Conservation (phyloP, 192 early-diverging fungal genomes). For the Backusella tarrabulga region DNA sequence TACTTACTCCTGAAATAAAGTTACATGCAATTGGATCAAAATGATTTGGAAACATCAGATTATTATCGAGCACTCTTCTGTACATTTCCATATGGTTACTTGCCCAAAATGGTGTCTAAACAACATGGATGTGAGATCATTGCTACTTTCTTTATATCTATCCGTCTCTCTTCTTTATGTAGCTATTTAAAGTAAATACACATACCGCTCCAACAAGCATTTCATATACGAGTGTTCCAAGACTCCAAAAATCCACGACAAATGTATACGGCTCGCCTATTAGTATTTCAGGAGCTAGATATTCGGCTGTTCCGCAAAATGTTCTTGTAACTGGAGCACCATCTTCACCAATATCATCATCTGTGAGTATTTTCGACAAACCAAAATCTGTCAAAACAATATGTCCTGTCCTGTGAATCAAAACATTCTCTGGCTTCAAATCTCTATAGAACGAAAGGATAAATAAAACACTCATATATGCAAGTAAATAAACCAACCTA, state of each 20-base stretch:
- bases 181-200: background rate
- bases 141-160: background rate
- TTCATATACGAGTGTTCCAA: constrained; percentile 78
- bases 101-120: constrained; percentile 59
- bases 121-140: background rate
- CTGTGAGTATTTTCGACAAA: constrained; percentile 56
- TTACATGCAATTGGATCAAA: constrained; percentile 41
- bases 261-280: constrained; percentile 70
- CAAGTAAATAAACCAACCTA: constrained; percentile 12
- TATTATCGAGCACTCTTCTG: constrained; percentile 51
- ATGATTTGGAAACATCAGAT: constrained; percentile 44
- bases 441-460: constrained; percentile 38
- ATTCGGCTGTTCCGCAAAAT: constrained; percentile 88
- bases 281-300: constrained; percentile 86
- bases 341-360: constrained; percentile 36
- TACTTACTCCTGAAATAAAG: constrained; percentile 46
- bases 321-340: constrained; percentile 63
- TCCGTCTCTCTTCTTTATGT: background rate
- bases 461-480: background rate
- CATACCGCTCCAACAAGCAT: constrained; percentile 60
- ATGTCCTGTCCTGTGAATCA: constrained; percentile 68
- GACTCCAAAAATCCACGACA: constrained; percentile 79
- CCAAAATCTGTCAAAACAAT: constrained; percentile 78
- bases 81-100: constrained; percentile 59
- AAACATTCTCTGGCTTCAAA: constrained; percentile 70